Conservation (phyloP, 768 basidiomycete genomes). For the Pleurotus cornucopiae region DNA sequence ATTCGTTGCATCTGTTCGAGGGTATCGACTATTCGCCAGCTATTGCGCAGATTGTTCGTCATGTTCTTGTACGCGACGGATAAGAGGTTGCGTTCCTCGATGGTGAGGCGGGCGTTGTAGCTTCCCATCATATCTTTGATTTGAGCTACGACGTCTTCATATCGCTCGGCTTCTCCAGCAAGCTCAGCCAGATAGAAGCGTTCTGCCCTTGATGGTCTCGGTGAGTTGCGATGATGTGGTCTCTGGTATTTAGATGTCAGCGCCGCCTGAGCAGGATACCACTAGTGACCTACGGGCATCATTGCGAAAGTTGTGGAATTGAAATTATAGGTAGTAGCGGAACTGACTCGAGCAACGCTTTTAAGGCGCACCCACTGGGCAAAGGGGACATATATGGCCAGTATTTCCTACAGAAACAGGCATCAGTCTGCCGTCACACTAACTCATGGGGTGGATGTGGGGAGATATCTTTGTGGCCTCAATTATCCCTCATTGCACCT, state of each 20-base stretch:
- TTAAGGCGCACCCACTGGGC: neutral
- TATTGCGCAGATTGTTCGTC: conserved; percentile 95
- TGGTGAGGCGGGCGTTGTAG: conserved; percentile 63
- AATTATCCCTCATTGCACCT: too few relatives aligned
- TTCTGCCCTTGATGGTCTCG: neutral
- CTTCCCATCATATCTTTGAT: conserved; percentile 72
- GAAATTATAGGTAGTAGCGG: too few relatives aligned
- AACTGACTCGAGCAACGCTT: too few relatives aligned
- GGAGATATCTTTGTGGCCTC: too few relatives aligned
- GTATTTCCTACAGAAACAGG: too few relatives aligned
- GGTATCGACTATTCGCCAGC: conserved; percentile 96
- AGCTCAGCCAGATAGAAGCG: conserved; percentile 60
- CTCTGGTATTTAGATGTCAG: neutral
- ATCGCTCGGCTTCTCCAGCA: conserved; percentile 85
- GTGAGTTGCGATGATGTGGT: neutral
- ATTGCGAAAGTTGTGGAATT: neutral
- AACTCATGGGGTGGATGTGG: too few relatives aligned
- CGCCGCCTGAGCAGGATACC: neutral
- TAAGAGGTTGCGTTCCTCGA: conserved; percentile 90
- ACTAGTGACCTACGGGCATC: neutral
- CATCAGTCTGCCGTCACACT: too few relatives aligned
- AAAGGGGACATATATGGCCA: conserved; percentile 1
- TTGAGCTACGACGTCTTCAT: conserved; percentile 77
- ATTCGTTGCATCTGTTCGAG: conserved; percentile 99
- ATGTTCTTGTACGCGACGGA: conserved; percentile 99